Percentiles rank a stretch among this genome's conserved stretches.
Conservation (phyloP, 306 rosid species). For the Dryas octopetala region DNA sequence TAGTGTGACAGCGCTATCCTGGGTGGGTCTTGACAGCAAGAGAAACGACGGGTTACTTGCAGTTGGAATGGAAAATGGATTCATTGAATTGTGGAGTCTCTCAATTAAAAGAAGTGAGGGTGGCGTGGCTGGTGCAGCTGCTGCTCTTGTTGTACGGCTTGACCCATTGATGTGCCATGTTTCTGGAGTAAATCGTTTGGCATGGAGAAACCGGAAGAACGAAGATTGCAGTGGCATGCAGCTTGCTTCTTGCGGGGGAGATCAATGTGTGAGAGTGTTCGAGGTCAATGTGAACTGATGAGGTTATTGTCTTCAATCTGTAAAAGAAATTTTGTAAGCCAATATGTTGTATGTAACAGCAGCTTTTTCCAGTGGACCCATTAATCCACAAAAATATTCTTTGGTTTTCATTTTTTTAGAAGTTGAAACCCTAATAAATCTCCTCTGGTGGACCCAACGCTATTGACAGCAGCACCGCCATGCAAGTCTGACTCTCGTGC, state of each 20-base stretch:
- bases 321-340: constrained; percentile 10
- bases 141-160: constrained; percentile 37
- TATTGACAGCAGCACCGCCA: not conserved
- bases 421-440: not conserved
- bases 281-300: constrained; percentile 43
- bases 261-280: constrained; percentile 82
- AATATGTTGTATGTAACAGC: not conserved
- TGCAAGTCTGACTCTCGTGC: constrained; percentile 11
- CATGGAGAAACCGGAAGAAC: constrained; percentile 52
- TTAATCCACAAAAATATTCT: too few species aligned
- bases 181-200: constrained; percentile 66
- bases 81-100: constrained; percentile 78
- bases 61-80: constrained; percentile 90
- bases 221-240: constrained; percentile 51
- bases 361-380: too few species aligned
- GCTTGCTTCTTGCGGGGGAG: constrained; percentile 94
- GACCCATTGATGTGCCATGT: constrained; percentile 76
- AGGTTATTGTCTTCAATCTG: constrained; percentile 8
- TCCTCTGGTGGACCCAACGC: not conserved
- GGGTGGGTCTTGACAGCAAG: constrained; percentile 40
- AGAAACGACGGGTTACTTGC: constrained; percentile 63
- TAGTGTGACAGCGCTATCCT: constrained; percentile 82
- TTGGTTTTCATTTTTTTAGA: too few species aligned
- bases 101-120: constrained; percentile 44
- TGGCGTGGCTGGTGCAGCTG: constrained; percentile 37